Percentiles rank a stretch among this genome's conserved stretches.
Conservation (phyloP, 2,329 filamentous ascomycete genomes). For the Orbilia javanica region DNA sequence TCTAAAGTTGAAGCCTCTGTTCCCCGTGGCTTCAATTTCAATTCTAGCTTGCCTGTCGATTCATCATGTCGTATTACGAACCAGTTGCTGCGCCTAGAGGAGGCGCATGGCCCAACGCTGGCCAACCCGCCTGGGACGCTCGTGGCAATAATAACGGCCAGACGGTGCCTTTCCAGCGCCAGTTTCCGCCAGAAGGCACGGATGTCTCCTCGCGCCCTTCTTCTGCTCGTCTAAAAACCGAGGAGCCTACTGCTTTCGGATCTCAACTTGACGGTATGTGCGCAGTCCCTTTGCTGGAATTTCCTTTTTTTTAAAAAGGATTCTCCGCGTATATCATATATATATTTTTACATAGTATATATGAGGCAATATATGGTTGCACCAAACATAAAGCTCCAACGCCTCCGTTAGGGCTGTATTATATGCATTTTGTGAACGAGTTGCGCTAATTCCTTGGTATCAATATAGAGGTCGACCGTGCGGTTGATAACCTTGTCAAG, state of each 20-base stretch:
- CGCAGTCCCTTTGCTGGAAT: constrained; percentile 4
- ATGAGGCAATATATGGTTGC: constrained; percentile 15
- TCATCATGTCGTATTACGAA: constrained; percentile 59
- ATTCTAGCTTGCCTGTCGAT: constrained; percentile 43
- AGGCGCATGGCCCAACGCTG: constrained; percentile 53
- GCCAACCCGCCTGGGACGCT: constrained; percentile 51
- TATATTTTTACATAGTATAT: not conserved
- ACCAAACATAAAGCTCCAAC: constrained; percentile 10
- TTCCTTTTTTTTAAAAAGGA: not conserved
- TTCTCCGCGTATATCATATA: too few species aligned
- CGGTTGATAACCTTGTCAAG: constrained; percentile 94
- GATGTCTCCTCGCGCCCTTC: constrained; percentile 46
- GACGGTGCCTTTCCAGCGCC: constrained; percentile 53
- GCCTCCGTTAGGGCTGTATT: not conserved
- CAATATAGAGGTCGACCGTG: constrained; percentile 89
- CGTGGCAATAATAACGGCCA: constrained; percentile 47
- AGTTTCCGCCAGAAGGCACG: constrained; percentile 48
- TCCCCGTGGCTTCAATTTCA: constrained; percentile 58
- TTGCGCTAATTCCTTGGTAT: constrained; percentile 43
- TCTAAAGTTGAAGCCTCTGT: constrained; percentile 47
- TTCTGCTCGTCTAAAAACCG: constrained; percentile 67
- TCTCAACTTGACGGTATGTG: constrained; percentile 88
- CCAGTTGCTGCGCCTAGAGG: constrained; percentile 52
- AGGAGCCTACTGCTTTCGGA: constrained; percentile 82
- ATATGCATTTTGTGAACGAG: constrained; percentile 13